These are phyloP conservation scores for Cudoniella acicularis DNA, from an alignment of 495 filamentous ascomycete genomes.

Conservation along the genomic window DNA sequence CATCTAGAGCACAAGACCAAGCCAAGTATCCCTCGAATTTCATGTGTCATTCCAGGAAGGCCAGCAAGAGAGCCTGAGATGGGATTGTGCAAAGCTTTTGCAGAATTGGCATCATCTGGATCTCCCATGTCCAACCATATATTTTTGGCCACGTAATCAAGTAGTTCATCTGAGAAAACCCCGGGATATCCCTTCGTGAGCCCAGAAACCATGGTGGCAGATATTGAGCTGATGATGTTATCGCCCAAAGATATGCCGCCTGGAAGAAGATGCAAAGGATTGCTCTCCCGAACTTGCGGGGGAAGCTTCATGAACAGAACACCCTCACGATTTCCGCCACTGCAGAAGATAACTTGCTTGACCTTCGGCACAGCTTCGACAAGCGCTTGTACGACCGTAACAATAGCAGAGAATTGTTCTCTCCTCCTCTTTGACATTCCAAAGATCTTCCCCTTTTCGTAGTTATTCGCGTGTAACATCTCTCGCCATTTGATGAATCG, in stretches of 20 bases:
- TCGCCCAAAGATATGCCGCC: conserved; percentile 41
- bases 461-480: conserved; percentile 53
- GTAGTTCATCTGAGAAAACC: conserved; percentile 37
- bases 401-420: conserved; percentile 79
- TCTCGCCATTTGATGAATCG: conserved; percentile 59
- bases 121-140: conserved; percentile 46
- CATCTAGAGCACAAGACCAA: conserved; percentile 75
- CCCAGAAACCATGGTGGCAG: conserved; percentile 49
- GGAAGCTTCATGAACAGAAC: conserved; percentile 67
- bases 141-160: conserved; percentile 35
- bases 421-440: conserved; percentile 80
- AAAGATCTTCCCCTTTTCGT: conserved; percentile 60
- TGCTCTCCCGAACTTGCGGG: conserved; percentile 49
- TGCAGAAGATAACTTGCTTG: conserved; percentile 72
- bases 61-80: conserved; percentile 62
- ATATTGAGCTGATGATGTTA: conserved; percentile 39
- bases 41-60: conserved; percentile 69
- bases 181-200: conserved; percentile 40
- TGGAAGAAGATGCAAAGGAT: conserved; percentile 56
- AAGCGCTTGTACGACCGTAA: conserved; percentile 70
- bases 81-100: conserved; percentile 68
- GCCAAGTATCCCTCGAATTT: conserved; percentile 65
- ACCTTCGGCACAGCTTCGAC: conserved; percentile 66
- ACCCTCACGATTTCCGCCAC: conserved; percentile 83
- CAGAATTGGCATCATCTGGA: conserved; percentile 48